Evolutionary conservation across 179 eudicot species (phyloP), one percentile per base, ranked within the genome.

Genomic region (Camellia oleifera): DNA sequence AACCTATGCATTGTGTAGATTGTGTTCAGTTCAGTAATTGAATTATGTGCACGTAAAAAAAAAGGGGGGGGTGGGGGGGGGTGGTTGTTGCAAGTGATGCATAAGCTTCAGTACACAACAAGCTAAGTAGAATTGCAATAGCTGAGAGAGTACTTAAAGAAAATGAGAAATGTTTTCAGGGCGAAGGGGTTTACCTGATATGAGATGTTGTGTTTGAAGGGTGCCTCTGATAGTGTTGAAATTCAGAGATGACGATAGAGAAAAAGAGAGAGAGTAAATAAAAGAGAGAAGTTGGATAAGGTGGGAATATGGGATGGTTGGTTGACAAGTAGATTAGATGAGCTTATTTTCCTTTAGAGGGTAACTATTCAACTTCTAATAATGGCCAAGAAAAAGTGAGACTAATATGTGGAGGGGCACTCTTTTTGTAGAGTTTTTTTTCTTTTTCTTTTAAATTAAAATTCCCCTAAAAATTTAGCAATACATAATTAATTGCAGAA

Each of bases 251-350:
- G 0, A 4, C 15, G 46, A 6, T 3, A 14, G 53, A 75, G n/a
- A 11, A 17, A n/a, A 64, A 46, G 23, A 63, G 67, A 60, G n/a
- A 58, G 26, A 42, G 2, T 46, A 57, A 75, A 61, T 53, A 63
- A 61, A 64, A 68, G 57, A 77, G 79, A 72, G 76, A 65, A 50
- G 45, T 76, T 4, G 85, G 91, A 88, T 88, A 86, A 83, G 91
- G 81, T 84, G 74, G 82, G 85, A 79, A 69, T 32, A 32, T 53
- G 32, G 60, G 82, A 74, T 85, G 91, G 84, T 79, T 88, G 91
- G 91, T 57, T 74, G 72, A 20, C 15, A 77, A 53, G 71, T 23
- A 63, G 79, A 76, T 76, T 63, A 23, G 79, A 63, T 62, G 70
- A 45, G 20, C 60, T 20, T 60, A 1, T 11, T 73, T 63, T 13